These are phyloP conservation scores for Rhodotorula sp. DNA, from an alignment of 1,284 basidiomycete species.

Conservation along the genomic window DNA sequence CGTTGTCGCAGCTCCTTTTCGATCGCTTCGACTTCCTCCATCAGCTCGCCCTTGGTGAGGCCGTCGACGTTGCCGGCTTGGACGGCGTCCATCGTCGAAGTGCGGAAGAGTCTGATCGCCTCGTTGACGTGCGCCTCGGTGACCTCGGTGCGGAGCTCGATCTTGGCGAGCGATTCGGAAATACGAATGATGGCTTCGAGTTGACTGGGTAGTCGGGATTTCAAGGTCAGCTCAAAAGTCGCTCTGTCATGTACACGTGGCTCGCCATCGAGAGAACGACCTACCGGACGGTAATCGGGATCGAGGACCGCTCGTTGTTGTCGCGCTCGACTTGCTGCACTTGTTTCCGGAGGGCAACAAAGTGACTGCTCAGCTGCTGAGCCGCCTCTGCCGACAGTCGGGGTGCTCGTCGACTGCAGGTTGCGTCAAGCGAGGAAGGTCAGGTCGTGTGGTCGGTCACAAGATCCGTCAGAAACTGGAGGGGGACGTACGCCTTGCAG, in stretches of 20 bases:
- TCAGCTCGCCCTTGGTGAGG: conserved; percentile 84
- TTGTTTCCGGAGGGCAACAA: conserved; percentile 89
- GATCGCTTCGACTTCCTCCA: conserved; percentile 89
- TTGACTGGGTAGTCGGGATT: conserved; percentile 62
- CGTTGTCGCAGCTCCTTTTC: conserved; percentile 86
- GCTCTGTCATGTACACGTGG: too few species aligned
- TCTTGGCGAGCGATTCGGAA: conserved; percentile 92
- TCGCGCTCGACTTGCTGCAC: conserved; percentile 95
- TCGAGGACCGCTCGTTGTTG: conserved; percentile 95
- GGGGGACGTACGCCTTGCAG: conserved; percentile 74
- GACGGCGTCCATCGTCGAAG: conserved; percentile 98
- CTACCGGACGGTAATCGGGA: conserved; percentile 95
- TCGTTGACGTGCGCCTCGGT: conserved; percentile 95
- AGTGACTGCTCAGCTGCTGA: conserved; percentile 96
- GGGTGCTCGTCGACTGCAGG: conserved; percentile 80
- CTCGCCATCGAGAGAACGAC: not conserved
- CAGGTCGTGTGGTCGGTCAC: not conserved
- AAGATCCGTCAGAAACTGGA: not conserved
- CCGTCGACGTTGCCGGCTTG: conserved; percentile 91
- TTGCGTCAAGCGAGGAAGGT: not conserved
- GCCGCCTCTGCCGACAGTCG: conserved; percentile 88
- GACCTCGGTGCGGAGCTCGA: conserved; percentile 83
- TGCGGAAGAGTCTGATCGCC: conserved; percentile 96
- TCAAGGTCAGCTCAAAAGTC: not conserved
- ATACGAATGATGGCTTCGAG: conserved; percentile 98